These are phyloP conservation scores for Chlamydomonas eustigma DNA, from an alignment of 139 green algal species.

Conservation along the genomic window DNA sequence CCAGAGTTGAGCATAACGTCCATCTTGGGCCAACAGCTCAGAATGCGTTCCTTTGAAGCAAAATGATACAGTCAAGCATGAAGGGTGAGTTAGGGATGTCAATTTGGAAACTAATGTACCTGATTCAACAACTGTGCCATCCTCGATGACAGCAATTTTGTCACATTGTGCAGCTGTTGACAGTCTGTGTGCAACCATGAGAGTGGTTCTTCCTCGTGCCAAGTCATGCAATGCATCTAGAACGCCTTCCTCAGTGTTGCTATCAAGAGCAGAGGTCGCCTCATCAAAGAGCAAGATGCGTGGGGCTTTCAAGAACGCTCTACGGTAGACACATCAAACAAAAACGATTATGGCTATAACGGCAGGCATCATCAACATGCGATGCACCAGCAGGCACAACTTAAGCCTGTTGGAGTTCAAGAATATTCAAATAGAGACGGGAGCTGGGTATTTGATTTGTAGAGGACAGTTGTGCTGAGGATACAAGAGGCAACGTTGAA, in stretches of 20 bases:
- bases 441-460: too few species aligned
- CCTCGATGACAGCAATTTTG: constrained; percentile 85
- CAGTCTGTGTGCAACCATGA: constrained; percentile 95
- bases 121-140: constrained; percentile 76
- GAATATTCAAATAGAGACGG: too few species aligned
- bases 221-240: constrained; percentile 52
- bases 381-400: too few species aligned
- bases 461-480: too few species aligned
- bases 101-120: constrained; percentile 20
- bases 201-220: constrained; percentile 75
- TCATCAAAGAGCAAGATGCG: constrained; percentile 87
- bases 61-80: background rate
- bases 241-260: constrained; percentile 14
- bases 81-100: background rate
- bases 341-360: background rate
- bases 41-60: constrained; percentile 52
- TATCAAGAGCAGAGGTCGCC: constrained; percentile 19
- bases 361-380: background rate
- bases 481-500: too few species aligned
- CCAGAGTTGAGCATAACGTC: constrained; percentile 79
- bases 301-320: constrained; percentile 44
- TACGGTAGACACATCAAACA: background rate
- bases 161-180: constrained; percentile 85
- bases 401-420: too few species aligned
- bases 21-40: constrained; percentile 61